Conservation (phyloP, 2,329 filamentous ascomycete genomes). For the Penicillium sp. region DNA sequence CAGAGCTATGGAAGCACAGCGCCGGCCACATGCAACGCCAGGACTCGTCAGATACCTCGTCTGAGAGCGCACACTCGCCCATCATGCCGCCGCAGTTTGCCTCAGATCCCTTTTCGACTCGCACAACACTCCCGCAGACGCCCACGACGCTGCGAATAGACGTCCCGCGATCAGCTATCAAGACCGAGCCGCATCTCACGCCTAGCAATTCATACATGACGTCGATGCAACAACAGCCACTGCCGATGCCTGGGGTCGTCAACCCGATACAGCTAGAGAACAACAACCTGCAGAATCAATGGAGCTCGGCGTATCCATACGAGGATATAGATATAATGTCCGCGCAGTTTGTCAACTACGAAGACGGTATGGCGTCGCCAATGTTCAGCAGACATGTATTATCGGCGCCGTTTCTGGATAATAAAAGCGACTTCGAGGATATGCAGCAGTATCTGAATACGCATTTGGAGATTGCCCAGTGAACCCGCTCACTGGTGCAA, state of each 20-base stretch:
- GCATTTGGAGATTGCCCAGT: conserved; percentile 43
- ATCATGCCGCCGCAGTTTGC: conserved; percentile 33
- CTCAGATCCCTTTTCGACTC: conserved; percentile 34
- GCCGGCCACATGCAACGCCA: conserved; percentile 57
- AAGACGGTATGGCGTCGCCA: conserved; percentile 39
- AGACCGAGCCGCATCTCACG: conserved; percentile 32
- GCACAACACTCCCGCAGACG: conserved; percentile 43
- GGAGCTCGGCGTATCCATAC: conserved; percentile 29
- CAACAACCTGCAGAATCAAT: conserved; percentile 30
- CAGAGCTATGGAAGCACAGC: conserved; percentile 59
- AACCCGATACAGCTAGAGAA: conserved; percentile 35
- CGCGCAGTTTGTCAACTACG: conserved; percentile 39
- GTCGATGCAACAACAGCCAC: conserved; percentile 30
- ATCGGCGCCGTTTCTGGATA: conserved; percentile 36
- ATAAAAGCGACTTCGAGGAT: conserved; percentile 43
- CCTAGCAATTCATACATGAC: conserved; percentile 30
- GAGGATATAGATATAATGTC: conserved; percentile 23
- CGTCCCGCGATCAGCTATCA: conserved; percentile 29
- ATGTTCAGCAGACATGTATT: conserved; percentile 43
- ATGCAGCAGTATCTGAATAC: conserved; percentile 48
- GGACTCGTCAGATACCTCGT: conserved; percentile 62
- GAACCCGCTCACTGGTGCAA: conserved; percentile 7
- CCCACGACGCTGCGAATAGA: conserved; percentile 36
- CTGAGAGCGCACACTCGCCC: conserved; percentile 58
- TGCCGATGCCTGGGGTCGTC: conserved; percentile 42